Base-by-base conservation (phyloP, 768 basidiomycete species). In the Baorangia bicolor region DNA sequence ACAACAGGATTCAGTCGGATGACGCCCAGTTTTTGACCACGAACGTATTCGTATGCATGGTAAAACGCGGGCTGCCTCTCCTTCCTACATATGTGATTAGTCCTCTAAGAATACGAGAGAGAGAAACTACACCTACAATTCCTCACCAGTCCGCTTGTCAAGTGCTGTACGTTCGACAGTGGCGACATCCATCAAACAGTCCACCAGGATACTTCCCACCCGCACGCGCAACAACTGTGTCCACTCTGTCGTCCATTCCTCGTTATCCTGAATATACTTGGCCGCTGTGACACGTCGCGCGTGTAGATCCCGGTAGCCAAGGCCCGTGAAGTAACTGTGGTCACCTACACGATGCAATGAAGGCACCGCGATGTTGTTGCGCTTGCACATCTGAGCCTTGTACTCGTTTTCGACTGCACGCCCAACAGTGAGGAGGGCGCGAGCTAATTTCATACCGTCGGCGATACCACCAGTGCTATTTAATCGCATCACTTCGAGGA, bases 21-120 rank as follows among this genome's bases (percentile, higher is more conserved):
- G 21, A 98, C 84, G 28, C 96, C 96, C n/a, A 97, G 80, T 68
- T 94, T 96, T 58, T 86, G 86, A 1, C 96, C 94, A n/a, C 91
- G 84, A n/a, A 87, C 69, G 68, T 94, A 96, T 71, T 98, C 95
- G 68, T 97, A 97, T 2, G 85, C 80, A 65, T 97, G 94, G 51
- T 84, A 86, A 74, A 98, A 94, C 2, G 95, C 96, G 0, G 91
- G 90, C 62, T 98, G 95, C 20, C 77, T 75, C 69, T 97, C 94
- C 30, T 80, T 74, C 37, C 88, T 91, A 59, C 5, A 51, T 14
- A 42, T 12, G 34, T 45, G 4, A 49, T 63, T 27, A 64, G 53
- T 31, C 21, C 10, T 30, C 31, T 20, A 49, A 37, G 45, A n/a
- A 41, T 9, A 52, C 43, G 55, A 39, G 27, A 45, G 31, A 53